These are phyloP conservation scores for Hymenoscyphus occultus DNA, from an alignment of 2,329 filamentous ascomycete species.

Conservation along the genomic window DNA sequence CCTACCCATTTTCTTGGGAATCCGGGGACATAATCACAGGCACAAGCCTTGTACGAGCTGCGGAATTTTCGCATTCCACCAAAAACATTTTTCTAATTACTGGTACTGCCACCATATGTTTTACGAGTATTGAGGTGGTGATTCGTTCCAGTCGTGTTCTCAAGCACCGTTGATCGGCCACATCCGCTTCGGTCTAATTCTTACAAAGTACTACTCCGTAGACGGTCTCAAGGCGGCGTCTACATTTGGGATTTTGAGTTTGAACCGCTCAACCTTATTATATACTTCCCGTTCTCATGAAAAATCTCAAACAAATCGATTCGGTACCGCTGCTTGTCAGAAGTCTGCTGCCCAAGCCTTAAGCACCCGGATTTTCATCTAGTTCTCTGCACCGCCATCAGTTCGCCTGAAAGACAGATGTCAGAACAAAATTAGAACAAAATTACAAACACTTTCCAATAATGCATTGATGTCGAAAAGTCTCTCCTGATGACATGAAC, in stretches of 20 bases:
- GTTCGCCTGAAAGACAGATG: not conserved
- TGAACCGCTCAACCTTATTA: not conserved
- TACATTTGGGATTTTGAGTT: not conserved
- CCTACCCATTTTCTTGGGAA: not conserved
- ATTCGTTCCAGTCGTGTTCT: not conserved
- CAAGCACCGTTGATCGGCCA: not conserved
- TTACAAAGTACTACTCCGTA: too few species aligned
- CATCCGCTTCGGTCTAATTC: not conserved
- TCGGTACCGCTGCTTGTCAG: not conserved
- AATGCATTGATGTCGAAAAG: not conserved
- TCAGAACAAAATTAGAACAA: too few species aligned
- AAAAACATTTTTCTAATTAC: not conserved
- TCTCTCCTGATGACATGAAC: not conserved
- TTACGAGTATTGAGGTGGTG: not conserved
- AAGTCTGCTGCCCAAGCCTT: not conserved
- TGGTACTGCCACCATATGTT: not conserved
- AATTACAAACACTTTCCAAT: not conserved
- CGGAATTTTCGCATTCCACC: not conserved
- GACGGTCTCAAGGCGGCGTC: not conserved
- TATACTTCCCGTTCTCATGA: not conserved
- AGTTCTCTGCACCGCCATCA: not conserved
- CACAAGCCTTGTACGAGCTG: not conserved
- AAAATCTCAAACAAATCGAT: not conserved
- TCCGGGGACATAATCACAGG: not conserved
- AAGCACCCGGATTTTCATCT: not conserved